Evolutionary conservation across 331 rosid species (phyloP), one percentile per base, ranked within the genome.

Genomic region (Acacia concinna): DNA sequence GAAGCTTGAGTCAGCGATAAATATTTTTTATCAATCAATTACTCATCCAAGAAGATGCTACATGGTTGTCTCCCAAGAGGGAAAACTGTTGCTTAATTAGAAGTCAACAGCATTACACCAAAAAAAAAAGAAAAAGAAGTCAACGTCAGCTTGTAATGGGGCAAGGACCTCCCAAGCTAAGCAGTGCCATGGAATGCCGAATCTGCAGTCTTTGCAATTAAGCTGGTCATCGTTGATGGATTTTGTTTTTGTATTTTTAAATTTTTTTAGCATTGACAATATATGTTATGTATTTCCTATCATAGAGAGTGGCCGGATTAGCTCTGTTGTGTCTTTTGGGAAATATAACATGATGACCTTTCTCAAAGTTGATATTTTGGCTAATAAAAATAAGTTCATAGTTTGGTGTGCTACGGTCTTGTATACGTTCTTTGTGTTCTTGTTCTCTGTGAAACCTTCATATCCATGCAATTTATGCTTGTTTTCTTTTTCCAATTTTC

Each of bases 1-100:
- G 76, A 65, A 4, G 82, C 82, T 82, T 89, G 82, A 86, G 64
- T 21, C 64, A 67, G 78, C 17, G 75, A 72, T 77, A 44, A 68
- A 27, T 68, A 51, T 25, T 28, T 25, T 28, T n/a, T 43, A n/a
- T 27, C 35, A 15, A 44, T 68, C 72, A 51, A 75, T 13, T 54
- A 43, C 60, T 79, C 67, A 57, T 59, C 54, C 66, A 71, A 69
- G 73, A 81, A 60, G 70, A 30, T 77, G 81, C 59, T 75, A 82
- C 80, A 0, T 30, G 68, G 68, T 31, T 62, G 23, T 31, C 74
- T 78, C 25, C 30, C 41, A 25, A 68, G 72, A 72, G 76, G 84
- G 57, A 78, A 56, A 60, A 28, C n/a, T 25, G n/a, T 32, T 60
- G 37, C 35, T 60, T 60, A 15, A 14, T 14, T 13, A 27, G 38